Evolutionary conservation across 1,284 basidiomycete species (phyloP), one percentile per base, ranked within the genome.

Genomic region (Cryptococcus hybrid): DNA sequence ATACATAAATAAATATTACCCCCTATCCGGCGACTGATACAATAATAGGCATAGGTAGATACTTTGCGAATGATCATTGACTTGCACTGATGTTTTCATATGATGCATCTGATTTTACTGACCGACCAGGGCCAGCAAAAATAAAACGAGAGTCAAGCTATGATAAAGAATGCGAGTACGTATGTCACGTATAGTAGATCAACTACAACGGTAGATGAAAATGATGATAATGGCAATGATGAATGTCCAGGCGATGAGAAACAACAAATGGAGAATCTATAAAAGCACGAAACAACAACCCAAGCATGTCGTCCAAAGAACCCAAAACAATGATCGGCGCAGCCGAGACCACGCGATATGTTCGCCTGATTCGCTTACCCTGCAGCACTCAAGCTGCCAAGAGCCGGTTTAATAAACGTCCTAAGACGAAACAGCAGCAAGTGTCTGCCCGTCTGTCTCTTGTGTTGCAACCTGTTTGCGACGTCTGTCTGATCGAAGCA

Each of bases 401-500:
- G 42, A 37, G 9, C 9, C 15, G 30, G n/a, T 42, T 48, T 60
- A 67, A 50, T 65, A 54, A 6, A 66, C 64, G 47, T 59, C 56
- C 62, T 63, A 70, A n/a, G 66, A 68, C 7, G 46, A 24, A 5
- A 65, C 54, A 8, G 66, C 63, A 18, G 68, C 68, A 38, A 71
- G 60, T 5, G 62, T 57, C 52, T 67, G 60, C 37, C 68, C 69
- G 35, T 73, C 71, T 48, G 69, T 67, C 47, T 69, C 63, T 15
- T 65, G 44, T 13, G 43, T 12, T n/a, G 49, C 30, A 58, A 53
- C n/a, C 51, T 54, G 30, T 49, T 48, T 61, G 24, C 24, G 24
- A 24, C 64, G 59, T 40, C 62, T 55, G 30, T 73, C 68, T 3
- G 61, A 55, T 40, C 68, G 62, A 13, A 69, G 61, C 35, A 73